A percentile compares a stretch with the other conserved stretches of the same genome.
Evolutionary conservation across 2,329 filamentous ascomycete species (phyloP).

Genomic region (Alternaria longipes): DNA sequence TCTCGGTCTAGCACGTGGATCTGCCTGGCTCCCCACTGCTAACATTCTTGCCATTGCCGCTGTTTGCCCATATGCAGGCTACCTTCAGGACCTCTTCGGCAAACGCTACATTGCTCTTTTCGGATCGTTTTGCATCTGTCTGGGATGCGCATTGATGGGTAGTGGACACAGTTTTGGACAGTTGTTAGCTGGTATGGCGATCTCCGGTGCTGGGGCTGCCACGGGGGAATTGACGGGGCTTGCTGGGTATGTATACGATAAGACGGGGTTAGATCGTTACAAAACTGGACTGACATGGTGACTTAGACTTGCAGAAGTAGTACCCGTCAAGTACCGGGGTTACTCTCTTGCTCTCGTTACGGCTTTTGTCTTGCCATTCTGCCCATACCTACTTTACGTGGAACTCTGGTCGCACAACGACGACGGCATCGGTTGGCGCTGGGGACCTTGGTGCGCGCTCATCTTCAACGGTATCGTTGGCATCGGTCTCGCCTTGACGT

Average conservation of each 20-base stretch:
- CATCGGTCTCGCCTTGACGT: slow-evolving; percentile 42
- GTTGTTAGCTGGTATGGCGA: slow-evolving; percentile 46
- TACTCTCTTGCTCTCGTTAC: slow-evolving; percentile 47
- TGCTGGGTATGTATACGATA: slow-evolving; percentile 39
- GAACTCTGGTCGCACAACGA: slow-evolving; percentile 42
- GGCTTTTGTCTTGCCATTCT: slow-evolving; percentile 48
- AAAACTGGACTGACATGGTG: slow-evolving; percentile 1
- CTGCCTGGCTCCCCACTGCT: slow-evolving; percentile 47
- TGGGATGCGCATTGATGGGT: slow-evolving; percentile 41
- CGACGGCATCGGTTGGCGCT: slow-evolving; percentile 41
- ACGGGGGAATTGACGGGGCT: slow-evolving; percentile 48
- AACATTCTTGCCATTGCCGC: slow-evolving; percentile 50
- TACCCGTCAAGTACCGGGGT: slow-evolving; percentile 46
- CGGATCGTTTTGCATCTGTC: slow-evolving; percentile 40
- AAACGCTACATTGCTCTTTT: slow-evolving; percentile 49
- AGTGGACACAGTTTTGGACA: slow-evolving; percentile 46
- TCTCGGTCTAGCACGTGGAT: slow-evolving; percentile 31
- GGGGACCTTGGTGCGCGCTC: slow-evolving; percentile 47
- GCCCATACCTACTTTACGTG: slow-evolving; percentile 44
- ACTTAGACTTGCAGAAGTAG: slow-evolving; percentile 44
- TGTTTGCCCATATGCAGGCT: slow-evolving; percentile 47
- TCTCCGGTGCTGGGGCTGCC: slow-evolving; percentile 47
- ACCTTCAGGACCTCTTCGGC: slow-evolving; percentile 49
- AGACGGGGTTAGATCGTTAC: not conserved
- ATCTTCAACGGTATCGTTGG: slow-evolving; percentile 46